Evolutionary conservation across 2,329 filamentous ascomycete genomes (phyloP).

Genomic region (Aspergillus proliferans): DNA sequence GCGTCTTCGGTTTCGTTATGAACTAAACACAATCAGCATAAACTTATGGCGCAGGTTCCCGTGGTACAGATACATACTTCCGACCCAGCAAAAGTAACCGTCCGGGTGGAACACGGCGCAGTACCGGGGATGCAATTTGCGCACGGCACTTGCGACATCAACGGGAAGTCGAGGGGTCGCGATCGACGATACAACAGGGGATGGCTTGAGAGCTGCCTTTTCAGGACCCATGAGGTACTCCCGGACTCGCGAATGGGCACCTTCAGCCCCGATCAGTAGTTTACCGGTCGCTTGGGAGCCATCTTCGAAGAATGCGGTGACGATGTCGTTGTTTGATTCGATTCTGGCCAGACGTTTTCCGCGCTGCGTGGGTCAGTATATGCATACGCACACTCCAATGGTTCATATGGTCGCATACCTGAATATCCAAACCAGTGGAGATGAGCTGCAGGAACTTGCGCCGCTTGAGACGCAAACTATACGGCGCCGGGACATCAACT

Average conservation of each 20-base stretch:
- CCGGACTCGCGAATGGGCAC: not conserved
- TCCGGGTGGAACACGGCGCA: not conserved
- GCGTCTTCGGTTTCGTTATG: not conserved
- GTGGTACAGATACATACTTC: not conserved
- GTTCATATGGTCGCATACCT: not conserved
- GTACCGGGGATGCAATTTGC: not conserved
- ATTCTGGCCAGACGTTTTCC: not conserved
- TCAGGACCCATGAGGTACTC: not conserved
- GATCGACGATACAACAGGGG: not conserved
- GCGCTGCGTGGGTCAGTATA: not conserved
- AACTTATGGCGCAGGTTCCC: not conserved
- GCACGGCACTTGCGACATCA: not conserved
- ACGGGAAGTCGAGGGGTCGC: not conserved
- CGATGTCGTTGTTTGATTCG: not conserved
- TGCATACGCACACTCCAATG: not conserved
- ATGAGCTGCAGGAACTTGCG: not conserved
- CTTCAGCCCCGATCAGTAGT: not conserved
- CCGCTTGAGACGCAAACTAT: not conserved
- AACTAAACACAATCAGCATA: not conserved
- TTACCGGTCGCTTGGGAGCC: not conserved
- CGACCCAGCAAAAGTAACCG: not conserved
- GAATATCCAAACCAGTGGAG: not conserved
- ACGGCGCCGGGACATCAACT: not conserved
- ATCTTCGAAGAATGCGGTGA: not conserved
- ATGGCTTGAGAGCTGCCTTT: not conserved